Conservation (phyloP, 306 rosid species). For the Alnus rubra region DNA sequence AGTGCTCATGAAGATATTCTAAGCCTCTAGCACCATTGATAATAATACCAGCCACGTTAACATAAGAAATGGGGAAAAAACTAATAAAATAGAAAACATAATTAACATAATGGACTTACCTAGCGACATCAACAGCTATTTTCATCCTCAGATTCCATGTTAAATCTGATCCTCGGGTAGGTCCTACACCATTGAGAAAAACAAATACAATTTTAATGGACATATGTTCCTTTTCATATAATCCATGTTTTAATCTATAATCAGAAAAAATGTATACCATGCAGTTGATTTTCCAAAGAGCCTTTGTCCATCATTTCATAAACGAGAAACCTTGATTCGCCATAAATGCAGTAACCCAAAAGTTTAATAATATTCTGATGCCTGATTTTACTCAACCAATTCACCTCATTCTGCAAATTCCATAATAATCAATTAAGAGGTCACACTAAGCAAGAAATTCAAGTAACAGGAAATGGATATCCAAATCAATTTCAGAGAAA, state of each 20-base stretch:
- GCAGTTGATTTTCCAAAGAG: constrained; percentile 72
- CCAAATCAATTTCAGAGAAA: constrained; percentile 19
- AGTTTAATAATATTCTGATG: constrained; percentile 83
- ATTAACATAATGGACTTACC: constrained; percentile 42
- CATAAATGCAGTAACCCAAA: constrained; percentile 72
- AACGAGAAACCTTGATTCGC: constrained; percentile 73
- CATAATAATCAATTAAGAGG: constrained; percentile 26
- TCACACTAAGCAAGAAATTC: constrained; percentile 21
- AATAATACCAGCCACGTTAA: constrained; percentile 12
- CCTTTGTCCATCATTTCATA: constrained; percentile 79
- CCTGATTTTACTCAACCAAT: constrained; percentile 73
- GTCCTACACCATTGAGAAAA: constrained; percentile 49
- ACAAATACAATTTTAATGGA: background rate
- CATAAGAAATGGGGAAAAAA: background rate
- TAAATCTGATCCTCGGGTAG: constrained; percentile 60
- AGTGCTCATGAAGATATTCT: constrained; percentile 89
- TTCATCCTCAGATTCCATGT: constrained; percentile 80
- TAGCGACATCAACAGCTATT: constrained; percentile 81
- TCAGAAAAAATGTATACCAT: constrained; percentile 44
- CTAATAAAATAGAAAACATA: constrained; percentile 4
- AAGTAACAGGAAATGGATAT: constrained; percentile 13
- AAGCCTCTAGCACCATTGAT: constrained; percentile 57
- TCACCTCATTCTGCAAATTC: constrained; percentile 79
- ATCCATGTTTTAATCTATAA: constrained; percentile 17
- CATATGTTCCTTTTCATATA: too few relatives aligned